Evolutionary conservation across 345 rosid genomes (phyloP).

Genomic region (Sonneratia alba): DNA sequence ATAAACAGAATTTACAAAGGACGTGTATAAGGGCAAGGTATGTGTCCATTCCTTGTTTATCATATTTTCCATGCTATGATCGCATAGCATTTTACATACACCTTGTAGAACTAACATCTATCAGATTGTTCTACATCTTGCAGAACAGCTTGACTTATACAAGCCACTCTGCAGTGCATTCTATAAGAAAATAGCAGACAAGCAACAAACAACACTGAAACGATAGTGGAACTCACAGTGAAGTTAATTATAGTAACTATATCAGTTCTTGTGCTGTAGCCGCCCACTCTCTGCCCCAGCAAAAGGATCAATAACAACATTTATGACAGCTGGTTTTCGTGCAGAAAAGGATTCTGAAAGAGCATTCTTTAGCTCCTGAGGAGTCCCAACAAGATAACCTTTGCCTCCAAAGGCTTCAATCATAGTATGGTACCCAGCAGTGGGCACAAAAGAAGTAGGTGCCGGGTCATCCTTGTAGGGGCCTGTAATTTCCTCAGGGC

Average conservation of each 20-base stretch:
- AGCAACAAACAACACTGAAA: background rate
- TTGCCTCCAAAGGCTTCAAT: slow-evolving; percentile 91
- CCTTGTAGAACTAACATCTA: background rate
- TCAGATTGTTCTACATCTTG: background rate
- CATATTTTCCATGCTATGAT: background rate
- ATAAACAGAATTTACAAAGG: background rate
- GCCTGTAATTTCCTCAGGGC: slow-evolving; percentile 69
- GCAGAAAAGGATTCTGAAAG: slow-evolving; percentile 69
- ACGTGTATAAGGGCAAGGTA: background rate
- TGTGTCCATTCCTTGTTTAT: background rate
- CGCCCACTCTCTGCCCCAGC: slow-evolving; percentile 98
- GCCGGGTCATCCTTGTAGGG: slow-evolving; percentile 91
- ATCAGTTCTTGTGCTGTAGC: slow-evolving; percentile 86
- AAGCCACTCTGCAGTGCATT: background rate
- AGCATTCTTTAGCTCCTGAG: slow-evolving; percentile 67
- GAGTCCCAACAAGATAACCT: slow-evolving; percentile 81
- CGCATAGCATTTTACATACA: background rate
- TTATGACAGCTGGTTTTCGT: slow-evolving; percentile 71
- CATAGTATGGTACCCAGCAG: slow-evolving; percentile 71
- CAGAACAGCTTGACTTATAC: background rate
- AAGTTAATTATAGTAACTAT: background rate
- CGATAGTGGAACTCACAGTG: background rate
- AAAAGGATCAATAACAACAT: slow-evolving; percentile 72
- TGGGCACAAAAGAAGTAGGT: slow-evolving; percentile 89
- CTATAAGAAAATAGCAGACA: background rate